phyloP scores from a whole-genome alignment of 306 rosid species.

The peach (Prunus persica) region DNA sequence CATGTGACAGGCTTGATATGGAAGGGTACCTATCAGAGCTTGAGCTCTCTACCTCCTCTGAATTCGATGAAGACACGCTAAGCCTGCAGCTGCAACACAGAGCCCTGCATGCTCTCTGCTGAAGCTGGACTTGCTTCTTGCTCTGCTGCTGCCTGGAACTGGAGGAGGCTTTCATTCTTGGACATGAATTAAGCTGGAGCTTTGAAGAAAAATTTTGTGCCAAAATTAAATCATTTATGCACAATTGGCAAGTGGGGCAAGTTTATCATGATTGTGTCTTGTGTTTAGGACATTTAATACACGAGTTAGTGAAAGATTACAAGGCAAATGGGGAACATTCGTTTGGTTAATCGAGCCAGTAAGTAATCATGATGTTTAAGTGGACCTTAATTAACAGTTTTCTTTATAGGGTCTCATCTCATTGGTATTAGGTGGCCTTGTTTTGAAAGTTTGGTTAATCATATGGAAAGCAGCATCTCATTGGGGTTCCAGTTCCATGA shows the following conservation, averaged over 20 bases:
- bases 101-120: slow-evolving; percentile 55
- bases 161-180: slow-evolving; percentile 48
- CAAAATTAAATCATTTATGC: slow-evolving; percentile 50
- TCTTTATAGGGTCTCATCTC: slow-evolving; percentile 31
- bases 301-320: slow-evolving; percentile 24
- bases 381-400: slow-evolving; percentile 28
- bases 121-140: slow-evolving; percentile 42
- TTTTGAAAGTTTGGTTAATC: slow-evolving; percentile 25
- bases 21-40: slow-evolving; percentile 61
- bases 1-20: slow-evolving; percentile 79
- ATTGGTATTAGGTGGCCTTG: slow-evolving; percentile 34
- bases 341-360: slow-evolving; percentile 41
- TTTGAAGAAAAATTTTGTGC: slow-evolving; percentile 40
- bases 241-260: slow-evolving; percentile 63
- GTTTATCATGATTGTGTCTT: slow-evolving; percentile 50
- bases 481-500: no score
- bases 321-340: slow-evolving; percentile 49
- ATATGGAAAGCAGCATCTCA: slow-evolving; percentile 10
- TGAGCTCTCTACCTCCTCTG: slow-evolving; percentile 76
- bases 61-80: slow-evolving; percentile 72
- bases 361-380: slow-evolving; percentile 54
- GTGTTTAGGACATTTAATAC: slow-evolving; percentile 34
- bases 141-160: slow-evolving; percentile 38
- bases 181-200: slow-evolving; percentile 15
- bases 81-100: slow-evolving; percentile 80